These are phyloP conservation scores for Malbranchea zuffiana DNA, from an alignment of 2,329 filamentous ascomycete species.

Conservation along the genomic window DNA sequence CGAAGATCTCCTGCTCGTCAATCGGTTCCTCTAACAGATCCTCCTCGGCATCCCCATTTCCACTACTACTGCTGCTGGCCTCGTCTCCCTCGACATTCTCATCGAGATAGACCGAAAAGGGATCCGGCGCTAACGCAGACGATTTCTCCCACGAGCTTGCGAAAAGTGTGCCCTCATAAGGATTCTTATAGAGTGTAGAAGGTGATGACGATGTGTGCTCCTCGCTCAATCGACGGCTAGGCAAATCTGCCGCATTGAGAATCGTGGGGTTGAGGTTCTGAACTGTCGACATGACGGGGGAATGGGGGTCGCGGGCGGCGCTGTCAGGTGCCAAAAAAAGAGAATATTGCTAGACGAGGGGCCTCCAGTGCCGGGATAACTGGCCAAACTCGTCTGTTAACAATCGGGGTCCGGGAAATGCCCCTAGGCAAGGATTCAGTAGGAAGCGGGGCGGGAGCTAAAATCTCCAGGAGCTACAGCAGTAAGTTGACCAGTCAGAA, in stretches of 20 bases:
- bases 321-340: too few relatives aligned
- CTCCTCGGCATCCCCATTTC: conserved; percentile 38
- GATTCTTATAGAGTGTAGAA: conserved; percentile 27
- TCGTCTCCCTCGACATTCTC: too few relatives aligned
- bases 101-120: conserved; percentile 36
- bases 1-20: conserved; percentile 94
- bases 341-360: too few relatives aligned
- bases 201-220: conserved; percentile 27
- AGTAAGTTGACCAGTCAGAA: too few relatives aligned
- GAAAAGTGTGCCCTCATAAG: conserved; percentile 36
- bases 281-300: conserved; percentile 27
- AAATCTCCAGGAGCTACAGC: too few relatives aligned
- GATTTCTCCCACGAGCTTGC: conserved; percentile 20
- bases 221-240: conserved; percentile 53
- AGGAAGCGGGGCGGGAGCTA: too few relatives aligned
- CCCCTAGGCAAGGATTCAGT: too few relatives aligned
- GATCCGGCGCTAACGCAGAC: conserved; percentile 34
- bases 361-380: too few relatives aligned
- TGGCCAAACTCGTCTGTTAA: too few relatives aligned
- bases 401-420: too few relatives aligned
- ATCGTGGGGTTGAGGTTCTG: conserved; percentile 86
- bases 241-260: conserved; percentile 75
- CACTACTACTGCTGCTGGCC: conserved; percentile 9
- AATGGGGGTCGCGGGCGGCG: too few relatives aligned
- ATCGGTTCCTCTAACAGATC: conserved; percentile 64